Conservation (phyloP, 768 basidiomycete genomes). For the Trametes meyenii region DNA sequence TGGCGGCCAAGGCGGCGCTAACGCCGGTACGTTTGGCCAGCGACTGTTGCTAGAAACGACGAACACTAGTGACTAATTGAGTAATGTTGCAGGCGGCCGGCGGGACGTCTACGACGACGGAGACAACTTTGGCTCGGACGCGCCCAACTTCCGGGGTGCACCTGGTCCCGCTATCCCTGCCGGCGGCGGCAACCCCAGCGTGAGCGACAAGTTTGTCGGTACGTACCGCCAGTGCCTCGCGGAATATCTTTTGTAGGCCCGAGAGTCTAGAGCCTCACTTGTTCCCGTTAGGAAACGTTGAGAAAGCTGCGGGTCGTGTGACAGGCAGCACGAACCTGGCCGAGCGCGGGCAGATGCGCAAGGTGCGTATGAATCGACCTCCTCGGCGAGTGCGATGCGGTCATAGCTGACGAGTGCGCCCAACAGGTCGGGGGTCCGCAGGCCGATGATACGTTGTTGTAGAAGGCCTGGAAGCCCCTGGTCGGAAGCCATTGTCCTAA, state of each 20-base stretch:
- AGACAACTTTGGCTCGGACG: slow-evolving; percentile 1
- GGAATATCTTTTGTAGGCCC: neutral
- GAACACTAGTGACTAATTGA: too few species aligned
- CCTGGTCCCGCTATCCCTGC: slow-evolving; percentile 4
- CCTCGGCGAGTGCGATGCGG: neutral
- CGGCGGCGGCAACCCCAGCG: neutral
- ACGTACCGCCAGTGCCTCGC: neutral
- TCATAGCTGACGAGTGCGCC: neutral
- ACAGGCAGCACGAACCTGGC: slow-evolving; percentile 18
- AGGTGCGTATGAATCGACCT: slow-evolving; percentile 5
- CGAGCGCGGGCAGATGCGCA: slow-evolving; percentile 23
- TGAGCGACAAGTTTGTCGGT: slow-evolving; percentile 12
- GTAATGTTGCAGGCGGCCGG: too few species aligned
- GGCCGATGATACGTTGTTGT: slow-evolving; percentile 4
- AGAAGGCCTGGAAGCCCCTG: neutral
- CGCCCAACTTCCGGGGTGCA: neutral
- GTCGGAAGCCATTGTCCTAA: neutral
- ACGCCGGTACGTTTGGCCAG: too few species aligned
- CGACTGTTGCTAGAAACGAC: too few species aligned
- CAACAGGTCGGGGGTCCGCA: neutral
- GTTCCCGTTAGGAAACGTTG: neutral
- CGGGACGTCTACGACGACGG: neutral
- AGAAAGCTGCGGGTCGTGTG: slow-evolving; percentile 17
- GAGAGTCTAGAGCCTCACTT: neutral
- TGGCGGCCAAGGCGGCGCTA: neutral